phyloP scores from a whole-genome alignment of 257 asterid genomes.

The Solanum infundibuliforme region DNA sequence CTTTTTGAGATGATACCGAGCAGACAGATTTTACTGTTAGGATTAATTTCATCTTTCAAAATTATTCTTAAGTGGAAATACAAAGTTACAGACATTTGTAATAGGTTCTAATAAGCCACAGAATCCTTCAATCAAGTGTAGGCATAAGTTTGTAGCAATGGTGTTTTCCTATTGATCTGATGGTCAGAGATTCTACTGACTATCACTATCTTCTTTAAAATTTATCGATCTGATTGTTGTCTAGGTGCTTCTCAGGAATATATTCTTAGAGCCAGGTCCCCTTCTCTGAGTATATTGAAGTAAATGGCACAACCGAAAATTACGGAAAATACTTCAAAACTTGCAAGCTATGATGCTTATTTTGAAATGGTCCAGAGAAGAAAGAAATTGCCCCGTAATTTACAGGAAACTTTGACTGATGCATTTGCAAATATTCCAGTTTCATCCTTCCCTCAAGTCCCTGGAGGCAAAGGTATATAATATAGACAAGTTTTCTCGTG shows the following conservation, averaged over 20 bases:
- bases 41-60: not conserved
- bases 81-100: not conserved
- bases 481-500: not conserved
- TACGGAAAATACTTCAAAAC: constrained; percentile 1
- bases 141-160: not conserved
- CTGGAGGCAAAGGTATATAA: constrained; percentile 71
- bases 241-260: not conserved
- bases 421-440: constrained; percentile 66
- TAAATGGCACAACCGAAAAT: constrained; percentile 33
- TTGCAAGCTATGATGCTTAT: constrained; percentile 56
- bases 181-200: not conserved
- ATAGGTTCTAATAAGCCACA: not conserved
- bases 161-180: not conserved
- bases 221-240: not conserved
- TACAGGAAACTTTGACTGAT: constrained; percentile 56
- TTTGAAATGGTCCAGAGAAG: constrained; percentile 59
- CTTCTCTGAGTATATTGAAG: not conserved
- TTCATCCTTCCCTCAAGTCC: constrained; percentile 72
- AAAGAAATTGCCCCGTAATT: constrained; percentile 42
- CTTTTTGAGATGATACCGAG: not conserved
- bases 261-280: not conserved
- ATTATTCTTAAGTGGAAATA: not conserved
- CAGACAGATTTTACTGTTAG: not conserved
- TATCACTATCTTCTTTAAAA: not conserved
- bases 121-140: not conserved